Evolutionary conservation across 2,329 filamentous ascomycete species (phyloP), one percentile per base, ranked within the genome.

Genomic region (Apiospora marii): DNA sequence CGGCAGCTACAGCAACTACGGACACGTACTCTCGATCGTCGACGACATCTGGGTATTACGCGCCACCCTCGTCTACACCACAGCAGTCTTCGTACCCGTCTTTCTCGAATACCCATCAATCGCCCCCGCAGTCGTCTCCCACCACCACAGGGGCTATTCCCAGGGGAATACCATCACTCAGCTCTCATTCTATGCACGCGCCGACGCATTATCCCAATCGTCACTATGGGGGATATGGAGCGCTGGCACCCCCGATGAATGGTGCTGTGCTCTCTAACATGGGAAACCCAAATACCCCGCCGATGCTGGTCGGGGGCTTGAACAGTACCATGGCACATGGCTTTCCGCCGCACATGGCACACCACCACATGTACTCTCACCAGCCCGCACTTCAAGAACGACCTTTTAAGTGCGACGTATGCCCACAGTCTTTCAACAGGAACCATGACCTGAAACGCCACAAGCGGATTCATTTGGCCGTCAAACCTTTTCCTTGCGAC

Each of bases 401-500:
- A 6, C 96, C 96, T 0, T 98, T 97, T 86, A 95, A 95, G 83
- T 99, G 96, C 81, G 95, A 98, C 77, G 89, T 93, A 80, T 99
- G 96, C 79, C 91, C 93, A 0, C 94, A 97, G 81, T 95, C 94
- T 49, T 99, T 99, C 85, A 98, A 97, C 82, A 89, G 96, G 5
- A 98, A 98, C 76, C 96, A 98, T 80, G 96, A 98, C 80, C 83
- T 98, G 77, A 99, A 99, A 84, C 90, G 96, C 70, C 96, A 99
- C 82, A 98, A 98, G 86, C 87, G 95, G 69, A 98, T 98, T 73
- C 96, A 99, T 82, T 84, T 98, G 72, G 94, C 95, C 0, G 94
- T 98, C 53, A 99, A 99, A 86, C 96, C 96, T 0, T 98, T 96
- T 82, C 95, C 95, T 0, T 99, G 96, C 81, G 90, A 87, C 8